phyloP scores from a whole-genome alignment of 1,139 yeast species.

The Diutina pseudorugosa region DNA sequence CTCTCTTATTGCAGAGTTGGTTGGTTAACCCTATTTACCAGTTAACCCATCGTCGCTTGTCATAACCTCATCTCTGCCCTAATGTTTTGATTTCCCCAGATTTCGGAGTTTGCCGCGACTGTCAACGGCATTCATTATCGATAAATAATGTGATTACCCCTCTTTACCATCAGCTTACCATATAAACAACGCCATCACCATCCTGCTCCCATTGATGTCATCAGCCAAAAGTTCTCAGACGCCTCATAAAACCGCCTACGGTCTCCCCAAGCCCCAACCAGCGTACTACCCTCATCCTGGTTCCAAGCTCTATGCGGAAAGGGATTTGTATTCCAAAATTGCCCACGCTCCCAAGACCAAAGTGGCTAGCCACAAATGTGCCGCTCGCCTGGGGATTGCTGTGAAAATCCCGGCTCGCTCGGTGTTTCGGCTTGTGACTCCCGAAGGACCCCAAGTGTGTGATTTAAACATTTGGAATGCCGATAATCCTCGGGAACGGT shows the following conservation, averaged over 20 bases:
- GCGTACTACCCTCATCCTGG: conserved; percentile 49
- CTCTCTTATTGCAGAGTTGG: no score
- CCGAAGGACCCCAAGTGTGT: conserved; percentile 63
- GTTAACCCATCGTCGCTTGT: no score
- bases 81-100: no score
- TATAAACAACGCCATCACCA: neutral
- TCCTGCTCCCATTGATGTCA: neutral
- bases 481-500: conserved; percentile 48
- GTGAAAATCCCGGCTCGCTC: conserved; percentile 49
- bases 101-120: no score
- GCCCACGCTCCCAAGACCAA: conserved; percentile 28
- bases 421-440: conserved; percentile 47
- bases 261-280: conserved; percentile 37
- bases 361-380: conserved; percentile 26
- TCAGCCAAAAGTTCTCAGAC: conserved; percentile 18
- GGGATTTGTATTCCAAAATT: conserved; percentile 30
- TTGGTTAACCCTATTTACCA: no score
- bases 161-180: neutral
- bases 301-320: conserved; percentile 39
- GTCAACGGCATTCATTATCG: no score
- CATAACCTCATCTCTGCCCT: no score
- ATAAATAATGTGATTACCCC: no score
- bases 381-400: conserved; percentile 46
- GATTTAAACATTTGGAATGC: conserved; percentile 55
- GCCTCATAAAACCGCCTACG: conserved; percentile 25